Evolutionary conservation across 2,329 filamentous ascomycete species (phyloP).

Genomic region (Claviceps sp.): DNA sequence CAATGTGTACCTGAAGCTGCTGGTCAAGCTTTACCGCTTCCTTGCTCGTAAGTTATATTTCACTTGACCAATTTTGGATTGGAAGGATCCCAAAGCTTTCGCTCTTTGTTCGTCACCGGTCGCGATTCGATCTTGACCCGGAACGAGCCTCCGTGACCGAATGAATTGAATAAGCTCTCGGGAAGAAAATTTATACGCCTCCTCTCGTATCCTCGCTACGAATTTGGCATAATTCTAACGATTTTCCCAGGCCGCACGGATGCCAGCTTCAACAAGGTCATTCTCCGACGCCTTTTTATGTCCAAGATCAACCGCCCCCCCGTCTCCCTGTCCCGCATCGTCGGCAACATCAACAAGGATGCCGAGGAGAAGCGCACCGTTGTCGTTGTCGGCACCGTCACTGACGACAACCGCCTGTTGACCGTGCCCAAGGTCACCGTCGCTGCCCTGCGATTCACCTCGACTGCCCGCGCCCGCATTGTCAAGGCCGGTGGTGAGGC

Average conservation of each 20-base stretch:
- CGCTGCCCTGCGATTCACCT: conserved; percentile 91
- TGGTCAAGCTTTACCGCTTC: conserved; percentile 98
- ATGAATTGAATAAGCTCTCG: too few species aligned
- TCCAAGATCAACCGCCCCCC: conserved; percentile 96
- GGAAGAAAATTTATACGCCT: too few species aligned
- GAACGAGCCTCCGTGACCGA: background rate
- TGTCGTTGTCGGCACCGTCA: conserved; percentile 88
- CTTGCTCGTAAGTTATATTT: conserved; percentile 57
- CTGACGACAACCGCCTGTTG: conserved; percentile 91
- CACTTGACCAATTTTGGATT: conserved; percentile 34
- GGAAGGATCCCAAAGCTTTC: background rate
- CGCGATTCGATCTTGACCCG: background rate
- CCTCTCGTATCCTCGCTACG: too few species aligned
- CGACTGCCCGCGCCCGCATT: conserved; percentile 89
- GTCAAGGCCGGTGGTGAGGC: conserved; percentile 86
- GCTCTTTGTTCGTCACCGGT: background rate
- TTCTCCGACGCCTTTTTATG: conserved; percentile 96
- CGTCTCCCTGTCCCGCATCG: conserved; percentile 86
- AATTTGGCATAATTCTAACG: conserved; percentile 2
- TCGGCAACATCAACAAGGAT: conserved; percentile 51
- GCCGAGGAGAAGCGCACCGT: conserved; percentile 68
- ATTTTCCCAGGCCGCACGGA: conserved; percentile 69
- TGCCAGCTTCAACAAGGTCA: conserved; percentile 95
- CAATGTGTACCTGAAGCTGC: conserved; percentile 93
- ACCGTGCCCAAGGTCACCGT: conserved; percentile 84